Evolutionary conservation across 2,329 filamentous ascomycete species (phyloP).

Genomic region (Xylaria arbuscula): DNA sequence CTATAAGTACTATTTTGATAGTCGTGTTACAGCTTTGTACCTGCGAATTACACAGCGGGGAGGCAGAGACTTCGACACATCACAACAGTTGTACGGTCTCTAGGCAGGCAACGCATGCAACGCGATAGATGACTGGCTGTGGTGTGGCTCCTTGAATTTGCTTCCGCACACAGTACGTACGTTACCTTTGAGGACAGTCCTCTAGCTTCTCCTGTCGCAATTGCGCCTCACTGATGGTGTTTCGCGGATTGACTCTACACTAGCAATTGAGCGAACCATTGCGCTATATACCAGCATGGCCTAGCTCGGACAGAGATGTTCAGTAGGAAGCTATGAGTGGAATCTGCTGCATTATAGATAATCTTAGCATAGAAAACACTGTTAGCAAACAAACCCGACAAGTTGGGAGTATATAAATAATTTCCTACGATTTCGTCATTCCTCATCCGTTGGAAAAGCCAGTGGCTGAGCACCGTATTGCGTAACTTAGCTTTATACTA

Average conservation of each 20-base stretch:
- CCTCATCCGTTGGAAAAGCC: not conserved
- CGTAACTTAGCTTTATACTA: not conserved
- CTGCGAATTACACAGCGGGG: not conserved
- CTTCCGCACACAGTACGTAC: not conserved
- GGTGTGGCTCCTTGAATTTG: constrained; percentile 1
- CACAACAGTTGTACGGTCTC: not conserved
- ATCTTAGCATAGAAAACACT: not conserved
- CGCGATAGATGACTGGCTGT: not conserved
- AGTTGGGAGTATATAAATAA: not conserved
- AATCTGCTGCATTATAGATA: not conserved
- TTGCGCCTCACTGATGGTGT: constrained; percentile 31
- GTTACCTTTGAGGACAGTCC: not conserved
- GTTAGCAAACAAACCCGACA: not conserved
- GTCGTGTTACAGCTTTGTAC: not conserved
- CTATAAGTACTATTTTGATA: not conserved
- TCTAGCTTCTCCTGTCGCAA: constrained; percentile 17
- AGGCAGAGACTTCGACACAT: not conserved
- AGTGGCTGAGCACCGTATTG: constrained; percentile 9
- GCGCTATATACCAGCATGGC: not conserved
- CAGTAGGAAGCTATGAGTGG: not conserved
- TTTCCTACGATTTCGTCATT: not conserved
- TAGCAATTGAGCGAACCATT: constrained; percentile 8
- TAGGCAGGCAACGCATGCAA: not conserved
- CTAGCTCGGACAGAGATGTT: not conserved
- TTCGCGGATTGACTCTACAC: not conserved